Conservation (phyloP, 176 grass and related monocot genomes). For the Rhynchospora pubera region DNA sequence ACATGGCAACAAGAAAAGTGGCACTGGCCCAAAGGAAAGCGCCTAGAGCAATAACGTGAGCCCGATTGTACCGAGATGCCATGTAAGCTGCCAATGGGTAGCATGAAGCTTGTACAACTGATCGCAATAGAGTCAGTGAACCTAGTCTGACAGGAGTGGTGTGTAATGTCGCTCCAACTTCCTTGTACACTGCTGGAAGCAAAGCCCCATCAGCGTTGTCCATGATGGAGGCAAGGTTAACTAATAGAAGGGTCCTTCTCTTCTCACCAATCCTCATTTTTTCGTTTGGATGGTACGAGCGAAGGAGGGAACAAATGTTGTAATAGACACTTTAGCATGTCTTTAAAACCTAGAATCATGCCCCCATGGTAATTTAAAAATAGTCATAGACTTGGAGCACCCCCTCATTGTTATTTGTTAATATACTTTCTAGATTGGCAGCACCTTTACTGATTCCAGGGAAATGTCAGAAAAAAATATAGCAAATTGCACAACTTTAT, state of each 20-base stretch:
- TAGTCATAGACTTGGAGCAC: not conserved
- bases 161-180: conserved; percentile 62
- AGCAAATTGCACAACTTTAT: not conserved
- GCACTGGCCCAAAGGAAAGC: conserved; percentile 76
- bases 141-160: conserved; percentile 58
- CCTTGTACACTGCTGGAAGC: conserved; percentile 70
- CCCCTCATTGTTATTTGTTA: not conserved
- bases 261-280: not conserved
- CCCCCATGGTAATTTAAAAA: not conserved
- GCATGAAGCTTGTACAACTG: conserved; percentile 56
- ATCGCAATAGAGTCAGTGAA: conserved; percentile 62
- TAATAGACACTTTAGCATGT: not conserved
- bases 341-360: not conserved
- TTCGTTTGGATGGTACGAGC: not conserved
- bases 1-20: conserved; percentile 75
- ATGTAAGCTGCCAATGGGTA: conserved; percentile 74
- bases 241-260: conserved; percentile 42
- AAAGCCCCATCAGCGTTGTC: conserved; percentile 89
- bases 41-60: conserved; percentile 59
- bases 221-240: conserved; percentile 78
- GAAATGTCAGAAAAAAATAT: not conserved
- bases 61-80: conserved; percentile 54
- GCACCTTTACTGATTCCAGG: not conserved
- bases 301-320: not conserved
- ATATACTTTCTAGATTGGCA: not conserved